phyloP scores from a whole-genome alignment of 2,329 filamentous ascomycete species.

The Tolypocladium ophioglossoides region DNA sequence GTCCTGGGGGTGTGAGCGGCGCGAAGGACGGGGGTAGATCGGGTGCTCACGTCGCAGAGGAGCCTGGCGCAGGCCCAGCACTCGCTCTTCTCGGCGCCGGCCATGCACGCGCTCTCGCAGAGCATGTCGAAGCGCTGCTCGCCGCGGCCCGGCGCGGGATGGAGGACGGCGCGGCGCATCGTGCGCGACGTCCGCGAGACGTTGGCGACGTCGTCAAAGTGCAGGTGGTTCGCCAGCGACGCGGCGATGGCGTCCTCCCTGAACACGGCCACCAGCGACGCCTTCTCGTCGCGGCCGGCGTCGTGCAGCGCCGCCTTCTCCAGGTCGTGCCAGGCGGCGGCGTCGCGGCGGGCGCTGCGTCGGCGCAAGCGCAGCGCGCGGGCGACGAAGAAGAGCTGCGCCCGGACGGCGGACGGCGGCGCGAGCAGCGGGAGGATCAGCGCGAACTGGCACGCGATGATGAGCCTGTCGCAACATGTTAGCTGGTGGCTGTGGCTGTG shows the following conservation, averaged over 20 bases:
- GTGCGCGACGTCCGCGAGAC: slow-evolving; percentile 4
- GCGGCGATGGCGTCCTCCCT: slow-evolving; percentile 3
- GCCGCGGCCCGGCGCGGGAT: not conserved
- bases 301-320: not conserved
- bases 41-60: slow-evolving; percentile 6
- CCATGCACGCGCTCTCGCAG: slow-evolving; percentile 3
- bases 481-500: too few relatives aligned
- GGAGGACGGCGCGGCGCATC: slow-evolving; percentile 2
- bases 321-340: not conserved
- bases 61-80: slow-evolving; percentile 9
- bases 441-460: not conserved
- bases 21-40: too few relatives aligned
- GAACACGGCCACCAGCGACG: not conserved
- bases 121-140: slow-evolving; percentile 4
- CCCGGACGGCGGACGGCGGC: not conserved
- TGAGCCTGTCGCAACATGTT: too few relatives aligned
- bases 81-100: slow-evolving; percentile 2
- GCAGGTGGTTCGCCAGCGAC: slow-evolving; percentile 3
- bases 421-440: not conserved
- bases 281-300: not conserved
- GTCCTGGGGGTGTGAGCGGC: not conserved
- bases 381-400: not conserved
- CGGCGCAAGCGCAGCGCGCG: not conserved
- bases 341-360: not conserved
- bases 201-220: slow-evolving; percentile 7